Conservation (phyloP, 2,329 filamentous ascomycete species). For the Ploettnerulaceae sp. region DNA sequence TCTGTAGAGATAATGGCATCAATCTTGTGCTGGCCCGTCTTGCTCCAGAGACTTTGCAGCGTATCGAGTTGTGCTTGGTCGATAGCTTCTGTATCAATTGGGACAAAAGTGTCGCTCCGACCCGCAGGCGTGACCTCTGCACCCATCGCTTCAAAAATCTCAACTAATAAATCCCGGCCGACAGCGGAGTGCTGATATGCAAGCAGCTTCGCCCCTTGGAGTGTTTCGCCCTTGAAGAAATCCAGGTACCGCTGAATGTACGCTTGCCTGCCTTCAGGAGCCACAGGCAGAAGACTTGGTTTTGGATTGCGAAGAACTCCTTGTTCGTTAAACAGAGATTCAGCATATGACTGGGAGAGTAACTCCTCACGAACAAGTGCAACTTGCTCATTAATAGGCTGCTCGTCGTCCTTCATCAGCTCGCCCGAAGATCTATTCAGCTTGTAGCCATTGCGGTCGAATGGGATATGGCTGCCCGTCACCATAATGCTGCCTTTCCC, state of each 20-base stretch:
- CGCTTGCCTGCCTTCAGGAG: constrained; percentile 23
- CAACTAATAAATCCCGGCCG: constrained; percentile 33
- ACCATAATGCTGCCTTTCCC: constrained; percentile 36
- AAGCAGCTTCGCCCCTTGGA: constrained; percentile 30
- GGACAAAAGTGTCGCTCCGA: constrained; percentile 34
- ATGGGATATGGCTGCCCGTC: constrained; percentile 35
- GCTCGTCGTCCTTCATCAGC: constrained; percentile 34
- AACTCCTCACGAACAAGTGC: constrained; percentile 27
- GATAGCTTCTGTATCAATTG: constrained; percentile 35
- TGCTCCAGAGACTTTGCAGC: constrained; percentile 27
- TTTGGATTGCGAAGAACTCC: constrained; percentile 28
- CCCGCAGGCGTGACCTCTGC: constrained; percentile 32
- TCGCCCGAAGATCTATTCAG: constrained; percentile 35
- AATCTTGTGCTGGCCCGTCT: constrained; percentile 26
- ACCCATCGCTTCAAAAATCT: constrained; percentile 32
- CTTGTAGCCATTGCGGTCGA: constrained; percentile 36
- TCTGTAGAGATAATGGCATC: constrained; percentile 34
- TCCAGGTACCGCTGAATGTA: constrained; percentile 33
- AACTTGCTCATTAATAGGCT: constrained; percentile 33
- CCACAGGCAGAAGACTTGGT: constrained; percentile 17
- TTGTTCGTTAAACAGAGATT: constrained; percentile 31
- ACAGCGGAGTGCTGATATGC: constrained; percentile 36
- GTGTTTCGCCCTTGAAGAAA: constrained; percentile 32
- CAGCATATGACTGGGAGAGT: constrained; percentile 26
- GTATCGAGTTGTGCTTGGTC: constrained; percentile 33